These are phyloP conservation scores for Ophiognomonia clavigignenti-juglandacearum DNA, from an alignment of 2,329 filamentous ascomycete species.

Conservation along the genomic window DNA sequence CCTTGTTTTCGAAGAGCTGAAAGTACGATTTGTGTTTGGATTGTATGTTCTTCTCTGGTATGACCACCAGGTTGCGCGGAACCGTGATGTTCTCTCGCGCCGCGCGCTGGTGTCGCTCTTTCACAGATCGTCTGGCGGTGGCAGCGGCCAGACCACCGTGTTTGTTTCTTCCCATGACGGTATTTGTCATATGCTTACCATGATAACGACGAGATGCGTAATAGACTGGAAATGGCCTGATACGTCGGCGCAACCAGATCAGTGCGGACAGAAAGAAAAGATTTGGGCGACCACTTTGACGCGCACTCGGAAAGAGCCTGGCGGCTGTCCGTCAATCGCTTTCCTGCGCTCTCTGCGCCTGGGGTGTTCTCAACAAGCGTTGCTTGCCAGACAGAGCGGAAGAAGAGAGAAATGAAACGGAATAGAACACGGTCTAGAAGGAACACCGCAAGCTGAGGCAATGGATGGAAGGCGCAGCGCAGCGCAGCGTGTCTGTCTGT, in stretches of 20 bases:
- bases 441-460: not conserved
- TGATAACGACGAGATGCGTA: constrained; percentile 88
- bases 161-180: constrained; percentile 20
- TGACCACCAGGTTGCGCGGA: constrained; percentile 24
- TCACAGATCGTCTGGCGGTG: constrained; percentile 24
- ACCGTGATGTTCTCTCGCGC: constrained; percentile 21
- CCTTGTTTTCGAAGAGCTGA: constrained; percentile 59
- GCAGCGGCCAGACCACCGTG: constrained; percentile 16
- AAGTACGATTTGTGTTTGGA: constrained; percentile 58
- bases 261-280: constrained; percentile 4
- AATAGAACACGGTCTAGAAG: constrained; percentile 2
- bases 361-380: constrained; percentile 6
- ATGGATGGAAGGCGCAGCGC: not conserved
- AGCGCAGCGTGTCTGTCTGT: no score
- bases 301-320: constrained; percentile 1
- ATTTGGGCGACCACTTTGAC: constrained; percentile 3
- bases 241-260: constrained; percentile 2
- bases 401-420: constrained; percentile 20
- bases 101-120: constrained; percentile 27
- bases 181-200: constrained; percentile 52
- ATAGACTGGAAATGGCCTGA: constrained; percentile 42
- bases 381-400: constrained; percentile 18
- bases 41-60: constrained; percentile 28
- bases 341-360: no score
- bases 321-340: not conserved